Evolutionary conservation across 352 stramenopile species (phyloP).

Genomic region (Globisporangium okanoganense): DNA sequence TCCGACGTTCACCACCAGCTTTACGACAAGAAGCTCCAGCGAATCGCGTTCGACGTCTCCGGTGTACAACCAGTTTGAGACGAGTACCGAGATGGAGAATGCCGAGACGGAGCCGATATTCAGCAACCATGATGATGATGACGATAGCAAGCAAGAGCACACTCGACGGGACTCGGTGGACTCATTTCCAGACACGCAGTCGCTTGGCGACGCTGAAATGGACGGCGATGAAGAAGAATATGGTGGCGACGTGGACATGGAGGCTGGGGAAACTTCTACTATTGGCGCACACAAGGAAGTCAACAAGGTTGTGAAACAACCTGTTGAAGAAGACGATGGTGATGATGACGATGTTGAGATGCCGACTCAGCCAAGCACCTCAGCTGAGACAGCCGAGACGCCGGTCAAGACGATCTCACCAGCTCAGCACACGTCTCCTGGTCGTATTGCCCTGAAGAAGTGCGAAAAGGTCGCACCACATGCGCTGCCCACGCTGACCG

Average conservation of each 20-base stretch:
- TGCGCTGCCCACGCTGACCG: conserved; percentile 9
- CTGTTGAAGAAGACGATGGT: conserved; percentile 18
- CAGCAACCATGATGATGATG: neutral
- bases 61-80: neutral
- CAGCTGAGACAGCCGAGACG: neutral
- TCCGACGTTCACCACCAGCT: neutral
- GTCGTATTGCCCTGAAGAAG: conserved; percentile 26
- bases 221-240: conserved; percentile 12
- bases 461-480: conserved; percentile 17
- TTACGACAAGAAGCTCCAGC: neutral
- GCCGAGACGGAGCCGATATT: neutral
- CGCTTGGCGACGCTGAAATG: conserved; percentile 31
- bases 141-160: conserved; percentile 15
- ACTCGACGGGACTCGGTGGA: conserved; percentile 23
- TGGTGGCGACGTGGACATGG: neutral
- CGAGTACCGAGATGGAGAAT: neutral
- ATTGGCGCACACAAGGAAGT: neutral
- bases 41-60: neutral
- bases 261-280: neutral
- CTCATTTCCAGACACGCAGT: conserved; percentile 40
- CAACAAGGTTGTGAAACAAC: neutral
- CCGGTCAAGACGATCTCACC: neutral
- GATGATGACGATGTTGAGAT: conserved; percentile 39
- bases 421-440: conserved; percentile 5
- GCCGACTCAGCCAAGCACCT: conserved; percentile 35